Percentiles rank a stretch among this genome's conserved stretches.
Evolutionary conservation across 495 filamentous ascomycete genomes (phyloP).

Genomic region (Penicillium steckii): DNA sequence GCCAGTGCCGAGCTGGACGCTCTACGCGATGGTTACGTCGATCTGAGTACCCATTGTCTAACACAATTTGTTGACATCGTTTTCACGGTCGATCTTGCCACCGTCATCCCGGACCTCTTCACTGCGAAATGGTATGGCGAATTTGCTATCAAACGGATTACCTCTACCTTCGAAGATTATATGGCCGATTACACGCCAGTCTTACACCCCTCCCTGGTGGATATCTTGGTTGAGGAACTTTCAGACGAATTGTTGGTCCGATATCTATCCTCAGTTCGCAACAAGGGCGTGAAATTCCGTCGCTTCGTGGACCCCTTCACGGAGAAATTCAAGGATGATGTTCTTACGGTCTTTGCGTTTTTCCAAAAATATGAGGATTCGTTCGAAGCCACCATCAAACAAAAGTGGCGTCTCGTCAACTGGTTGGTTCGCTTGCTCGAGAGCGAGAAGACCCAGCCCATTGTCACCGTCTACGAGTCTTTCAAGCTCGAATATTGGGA

Average conservation of each 20-base stretch:
- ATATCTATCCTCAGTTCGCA: constrained; percentile 84
- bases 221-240: constrained; percentile 87
- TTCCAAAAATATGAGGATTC: constrained; percentile 62
- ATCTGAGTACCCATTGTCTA: constrained; percentile 88
- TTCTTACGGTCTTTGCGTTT: constrained; percentile 77
- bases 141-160: constrained; percentile 82
- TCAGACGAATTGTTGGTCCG: constrained; percentile 82
- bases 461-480: constrained; percentile 74
- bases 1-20: constrained; percentile 68
- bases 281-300: constrained; percentile 87
- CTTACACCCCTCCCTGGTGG: constrained; percentile 78
- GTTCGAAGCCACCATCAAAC: constrained; percentile 70
- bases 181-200: constrained; percentile 77
- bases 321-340: constrained; percentile 87
- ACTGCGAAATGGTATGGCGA: constrained; percentile 82
- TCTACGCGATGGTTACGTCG: constrained; percentile 87
- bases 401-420: constrained; percentile 88
- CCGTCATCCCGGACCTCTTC: constrained; percentile 85
- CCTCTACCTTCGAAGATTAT: constrained; percentile 92
- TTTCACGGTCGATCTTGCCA: constrained; percentile 80
- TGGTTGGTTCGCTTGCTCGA: constrained; percentile 73
- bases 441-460: constrained; percentile 63
- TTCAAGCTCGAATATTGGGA: constrained; percentile 94
- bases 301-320: constrained; percentile 72
- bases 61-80: constrained; percentile 78